Evolutionary conservation across 2,329 filamentous ascomycete species (phyloP), one percentile per base, ranked within the genome.

Genomic region (Colletotrichum magnum): DNA sequence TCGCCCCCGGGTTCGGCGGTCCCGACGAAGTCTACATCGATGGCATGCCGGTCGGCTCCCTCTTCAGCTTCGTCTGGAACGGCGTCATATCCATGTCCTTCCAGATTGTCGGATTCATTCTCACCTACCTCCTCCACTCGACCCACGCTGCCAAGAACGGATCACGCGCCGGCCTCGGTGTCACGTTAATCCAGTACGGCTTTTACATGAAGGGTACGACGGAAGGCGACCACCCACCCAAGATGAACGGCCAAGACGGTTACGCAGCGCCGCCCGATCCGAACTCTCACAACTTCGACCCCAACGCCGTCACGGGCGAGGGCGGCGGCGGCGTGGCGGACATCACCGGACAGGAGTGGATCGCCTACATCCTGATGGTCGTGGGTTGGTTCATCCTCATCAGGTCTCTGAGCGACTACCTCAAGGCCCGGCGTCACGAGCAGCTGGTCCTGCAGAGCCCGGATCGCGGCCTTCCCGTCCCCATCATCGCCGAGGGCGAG

Each of bases 141-240:
- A 97, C 95, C 7, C 96, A 99, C 80, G 96, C 96, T 5, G 96
- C 96, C 75, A 99, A 99, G 84, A 97, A 99, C 79, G 96, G 96
- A 58, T 97, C 95, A 53, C 93, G 94, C 76, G 95, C 95, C 59
- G 96, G 96, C 62, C 91, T 99, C 58, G 96, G 96, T 70, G 94
- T 99, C 74, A 98, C 95, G 0, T 88, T 99, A 12, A 94, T 99
- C 56, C 95, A 98, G 79, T 98, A 97, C 77, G 96, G 96, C 39
- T 98, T 99, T 81, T 94, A 94, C 74, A 97, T 98, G 93, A 96
- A 94, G 78, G 77, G 77, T 47, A 79, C 80, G 75, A 70, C 64
- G 9, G 63, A 68, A 36, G 68, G 68, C 50, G 78, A 80, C 75
- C 79, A 73, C 63, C 82, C 75, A 72, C 83, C 75, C 76, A 78